Evolutionary conservation across 139 green algal species (phyloP).

Genomic region (Zygnema circumcarinatum): DNA sequence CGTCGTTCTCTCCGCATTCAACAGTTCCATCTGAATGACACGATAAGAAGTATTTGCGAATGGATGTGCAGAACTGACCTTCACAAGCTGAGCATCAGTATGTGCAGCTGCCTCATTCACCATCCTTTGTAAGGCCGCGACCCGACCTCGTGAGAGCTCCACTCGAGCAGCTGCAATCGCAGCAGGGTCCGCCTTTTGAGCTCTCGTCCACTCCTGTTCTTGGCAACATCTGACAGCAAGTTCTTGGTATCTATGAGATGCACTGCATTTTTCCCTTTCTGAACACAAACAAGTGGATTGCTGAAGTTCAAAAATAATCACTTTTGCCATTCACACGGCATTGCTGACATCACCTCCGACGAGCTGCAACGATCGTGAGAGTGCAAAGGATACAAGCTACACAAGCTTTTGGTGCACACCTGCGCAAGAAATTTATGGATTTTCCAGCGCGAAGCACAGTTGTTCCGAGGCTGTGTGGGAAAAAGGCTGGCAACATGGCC

Average conservation of each 20-base stretch:
- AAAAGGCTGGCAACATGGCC: conserved; percentile 70
- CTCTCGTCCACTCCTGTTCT: neutral
- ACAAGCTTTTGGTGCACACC: conserved; percentile 4
- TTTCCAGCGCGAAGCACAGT: conserved; percentile 87
- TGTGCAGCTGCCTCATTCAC: conserved; percentile 66
- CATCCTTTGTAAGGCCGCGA: conserved; percentile 70
- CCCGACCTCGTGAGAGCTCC: conserved; percentile 53
- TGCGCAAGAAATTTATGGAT: conserved; percentile 89
- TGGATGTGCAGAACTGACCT: neutral
- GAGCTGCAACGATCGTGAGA: no score
- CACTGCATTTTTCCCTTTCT: neutral
- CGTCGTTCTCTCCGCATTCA: no score
- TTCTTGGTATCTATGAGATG: neutral
- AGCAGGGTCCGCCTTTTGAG: neutral
- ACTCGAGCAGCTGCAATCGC: neutral
- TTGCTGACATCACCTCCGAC: no score
- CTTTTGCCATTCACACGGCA: no score
- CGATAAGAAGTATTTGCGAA: no score
- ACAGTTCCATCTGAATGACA: no score
- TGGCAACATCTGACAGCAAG: neutral
- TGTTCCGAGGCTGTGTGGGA: conserved; percentile 68
- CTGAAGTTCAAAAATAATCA: no score
- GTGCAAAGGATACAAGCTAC: no score
- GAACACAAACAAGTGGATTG: no score
- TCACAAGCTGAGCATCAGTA: conserved; percentile 79